Evolutionary conservation across 2,329 filamentous ascomycete species (phyloP).

Genomic region (Fusarium agapanthi): DNA sequence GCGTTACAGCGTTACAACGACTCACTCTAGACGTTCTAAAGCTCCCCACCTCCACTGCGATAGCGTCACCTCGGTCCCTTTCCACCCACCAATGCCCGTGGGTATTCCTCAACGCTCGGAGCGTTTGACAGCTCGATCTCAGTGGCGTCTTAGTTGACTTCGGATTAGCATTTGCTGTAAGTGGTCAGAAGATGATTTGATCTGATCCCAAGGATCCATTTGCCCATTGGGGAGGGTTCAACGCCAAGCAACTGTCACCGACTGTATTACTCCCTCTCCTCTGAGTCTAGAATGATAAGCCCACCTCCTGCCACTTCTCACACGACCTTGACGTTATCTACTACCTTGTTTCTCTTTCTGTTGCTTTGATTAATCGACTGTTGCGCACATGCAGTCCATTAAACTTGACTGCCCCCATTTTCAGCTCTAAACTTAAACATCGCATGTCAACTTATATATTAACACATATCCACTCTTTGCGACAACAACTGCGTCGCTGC

Average conservation of each 20-base stretch:
- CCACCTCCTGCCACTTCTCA: constrained; percentile 37
- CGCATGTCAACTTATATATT: constrained; percentile 9
- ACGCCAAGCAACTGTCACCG: constrained; percentile 34
- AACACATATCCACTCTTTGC: neutral
- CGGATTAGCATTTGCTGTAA: neutral
- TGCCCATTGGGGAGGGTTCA: constrained; percentile 12
- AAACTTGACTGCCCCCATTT: constrained; percentile 4
- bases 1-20: constrained; percentile 15
- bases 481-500: neutral
- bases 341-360: constrained; percentile 1
- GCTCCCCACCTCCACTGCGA: constrained; percentile 15
- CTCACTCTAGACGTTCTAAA: neutral
- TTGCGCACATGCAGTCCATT: neutral
- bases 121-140: constrained; percentile 34
- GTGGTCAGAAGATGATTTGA: neutral
- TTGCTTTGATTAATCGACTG: neutral
- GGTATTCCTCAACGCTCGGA: constrained; percentile 26
- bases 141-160: constrained; percentile 20
- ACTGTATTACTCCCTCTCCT: constrained; percentile 1
- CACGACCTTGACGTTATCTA: constrained; percentile 19
- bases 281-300: constrained; percentile 36
- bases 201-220: constrained; percentile 5
- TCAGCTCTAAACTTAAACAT: constrained; percentile 5
- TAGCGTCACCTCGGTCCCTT: constrained; percentile 24
- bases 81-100: constrained; percentile 25